Evolutionary conservation across 2,329 filamentous ascomycete genomes (phyloP).

Genomic region (Coleophoma eucalyptorum): DNA sequence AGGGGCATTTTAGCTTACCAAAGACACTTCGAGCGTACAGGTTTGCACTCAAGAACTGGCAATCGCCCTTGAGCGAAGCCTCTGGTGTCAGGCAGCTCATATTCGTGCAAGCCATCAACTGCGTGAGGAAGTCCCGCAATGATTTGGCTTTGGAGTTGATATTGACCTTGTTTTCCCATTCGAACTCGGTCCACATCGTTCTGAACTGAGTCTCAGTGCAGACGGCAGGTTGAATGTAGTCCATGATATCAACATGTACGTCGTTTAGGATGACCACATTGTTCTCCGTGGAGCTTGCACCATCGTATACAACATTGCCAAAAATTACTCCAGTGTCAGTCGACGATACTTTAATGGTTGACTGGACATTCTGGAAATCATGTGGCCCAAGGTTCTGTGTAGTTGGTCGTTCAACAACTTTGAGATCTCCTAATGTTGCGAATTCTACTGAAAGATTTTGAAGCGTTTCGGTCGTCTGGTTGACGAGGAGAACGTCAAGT

Average conservation of each 20-base stretch:
- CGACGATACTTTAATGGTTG: slow-evolving; percentile 96
- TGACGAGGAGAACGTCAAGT: slow-evolving; percentile 91
- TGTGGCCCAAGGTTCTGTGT: slow-evolving; percentile 94
- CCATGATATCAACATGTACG: slow-evolving; percentile 98
- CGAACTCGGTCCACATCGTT: slow-evolving; percentile 99
- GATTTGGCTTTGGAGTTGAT: slow-evolving; percentile 97
- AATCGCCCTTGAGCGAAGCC: slow-evolving; percentile 93
- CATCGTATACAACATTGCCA: slow-evolving; percentile 97
- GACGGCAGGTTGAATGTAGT: slow-evolving; percentile 96
- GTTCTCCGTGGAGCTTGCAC: slow-evolving; percentile 84
- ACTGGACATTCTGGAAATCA: slow-evolving; percentile 97
- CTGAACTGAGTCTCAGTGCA: slow-evolving; percentile 98
- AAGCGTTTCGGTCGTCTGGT: slow-evolving; percentile 93
- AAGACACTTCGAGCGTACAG: slow-evolving; percentile 96
- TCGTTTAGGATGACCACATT: slow-evolving; percentile 98
- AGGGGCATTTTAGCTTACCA: slow-evolving; percentile 60
- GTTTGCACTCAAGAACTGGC: slow-evolving; percentile 96
- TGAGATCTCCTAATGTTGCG: slow-evolving; percentile 94
- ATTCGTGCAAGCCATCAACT: slow-evolving; percentile 96
- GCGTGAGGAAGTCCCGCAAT: slow-evolving; percentile 85
- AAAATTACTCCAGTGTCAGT: slow-evolving; percentile 99
- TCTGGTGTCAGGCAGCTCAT: slow-evolving; percentile 98
- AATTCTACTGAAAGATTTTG: slow-evolving; percentile 98
- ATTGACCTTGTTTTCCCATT: slow-evolving; percentile 99
- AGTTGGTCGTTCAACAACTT: slow-evolving; percentile 93